A percentile compares a stretch with the other conserved stretches of the same genome.
phyloP scores from a whole-genome alignment of 192 early-diverging fungal species.

The Coemansia sp. region DNA sequence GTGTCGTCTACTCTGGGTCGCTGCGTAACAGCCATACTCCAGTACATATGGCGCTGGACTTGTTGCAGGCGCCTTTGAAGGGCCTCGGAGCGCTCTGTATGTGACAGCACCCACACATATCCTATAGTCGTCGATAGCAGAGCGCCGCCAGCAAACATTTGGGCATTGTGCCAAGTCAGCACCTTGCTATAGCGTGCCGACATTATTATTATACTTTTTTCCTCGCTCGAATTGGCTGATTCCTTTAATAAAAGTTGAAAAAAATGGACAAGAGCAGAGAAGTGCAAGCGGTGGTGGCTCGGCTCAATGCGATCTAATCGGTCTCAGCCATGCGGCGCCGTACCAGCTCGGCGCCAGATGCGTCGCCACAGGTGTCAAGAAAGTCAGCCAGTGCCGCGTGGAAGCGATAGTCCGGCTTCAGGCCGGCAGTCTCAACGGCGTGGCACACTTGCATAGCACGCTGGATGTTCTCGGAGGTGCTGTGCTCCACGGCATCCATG shows the following conservation, averaged over 20 bases:
- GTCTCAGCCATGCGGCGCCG: conserved; percentile 20
- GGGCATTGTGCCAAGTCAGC: conserved; percentile 36
- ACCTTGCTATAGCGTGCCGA: conserved; percentile 40
- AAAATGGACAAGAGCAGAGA: not conserved
- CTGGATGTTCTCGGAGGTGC: conserved; percentile 23
- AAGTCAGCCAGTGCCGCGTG: conserved; percentile 46
- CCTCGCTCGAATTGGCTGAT: not conserved
- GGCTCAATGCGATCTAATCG: not conserved
- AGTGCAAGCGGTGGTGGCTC: not conserved
- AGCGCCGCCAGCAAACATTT: conserved; percentile 40
- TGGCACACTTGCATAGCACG: conserved; percentile 44
- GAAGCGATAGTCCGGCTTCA: conserved; percentile 42
- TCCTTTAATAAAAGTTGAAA: not conserved
- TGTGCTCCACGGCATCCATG: conserved; percentile 8
- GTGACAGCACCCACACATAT: conserved; percentile 30
- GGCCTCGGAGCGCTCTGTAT: conserved; percentile 30
- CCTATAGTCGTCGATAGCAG: conserved; percentile 27
- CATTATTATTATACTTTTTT: conserved; percentile 14
- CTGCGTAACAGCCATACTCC: conserved; percentile 53
- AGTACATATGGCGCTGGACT: conserved; percentile 46
- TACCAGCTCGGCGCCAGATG: conserved; percentile 38
- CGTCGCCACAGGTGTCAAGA: conserved; percentile 45
- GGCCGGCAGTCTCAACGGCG: conserved; percentile 29
- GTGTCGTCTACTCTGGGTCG: conserved; percentile 14
- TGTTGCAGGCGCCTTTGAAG: conserved; percentile 23